Evolutionary conservation across 306 rosid species (phyloP).

Genomic region (Citrullus amarus): DNA sequence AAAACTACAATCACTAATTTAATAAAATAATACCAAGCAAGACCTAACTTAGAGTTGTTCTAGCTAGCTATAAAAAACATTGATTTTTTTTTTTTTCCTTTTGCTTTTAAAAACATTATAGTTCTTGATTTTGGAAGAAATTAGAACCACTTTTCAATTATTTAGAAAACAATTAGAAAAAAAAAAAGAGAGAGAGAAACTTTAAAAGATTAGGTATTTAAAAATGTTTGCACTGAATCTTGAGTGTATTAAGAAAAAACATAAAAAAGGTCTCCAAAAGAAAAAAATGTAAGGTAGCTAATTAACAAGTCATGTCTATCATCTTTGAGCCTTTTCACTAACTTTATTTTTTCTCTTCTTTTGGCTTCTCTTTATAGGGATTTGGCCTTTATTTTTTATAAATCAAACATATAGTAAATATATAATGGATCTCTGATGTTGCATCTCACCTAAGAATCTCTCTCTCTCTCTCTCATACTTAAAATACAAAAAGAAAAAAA

Average conservation of each 20-base stretch:
- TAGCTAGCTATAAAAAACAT: too few species aligned
- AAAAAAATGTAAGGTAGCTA: not conserved
- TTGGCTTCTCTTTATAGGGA: not conserved
- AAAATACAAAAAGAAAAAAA: not conserved
- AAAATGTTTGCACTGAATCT: not conserved
- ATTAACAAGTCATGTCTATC: not conserved
- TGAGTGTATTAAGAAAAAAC: not conserved
- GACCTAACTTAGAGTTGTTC: too few species aligned
- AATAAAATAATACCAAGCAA: too few species aligned
- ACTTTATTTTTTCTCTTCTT: not conserved
- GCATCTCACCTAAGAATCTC: constrained; percentile 9
- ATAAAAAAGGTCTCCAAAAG: too few species aligned
- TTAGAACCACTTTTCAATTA: not conserved
- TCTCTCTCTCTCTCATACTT: not conserved
- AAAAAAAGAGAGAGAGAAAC: not conserved
- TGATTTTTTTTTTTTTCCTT: too few species aligned
- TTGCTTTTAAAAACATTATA: too few species aligned
- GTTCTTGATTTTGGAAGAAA: not conserved
- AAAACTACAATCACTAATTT: too few species aligned
- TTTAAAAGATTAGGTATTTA: not conserved
- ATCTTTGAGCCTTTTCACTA: not conserved
- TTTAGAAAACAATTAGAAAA: not conserved
- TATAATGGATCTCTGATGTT: not conserved
- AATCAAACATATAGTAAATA: constrained; percentile 1
- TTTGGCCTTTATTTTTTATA: not conserved